These are phyloP conservation scores for Canna indica DNA, from an alignment of 176 grass and related monocot genomes.

Conservation along the genomic window DNA sequence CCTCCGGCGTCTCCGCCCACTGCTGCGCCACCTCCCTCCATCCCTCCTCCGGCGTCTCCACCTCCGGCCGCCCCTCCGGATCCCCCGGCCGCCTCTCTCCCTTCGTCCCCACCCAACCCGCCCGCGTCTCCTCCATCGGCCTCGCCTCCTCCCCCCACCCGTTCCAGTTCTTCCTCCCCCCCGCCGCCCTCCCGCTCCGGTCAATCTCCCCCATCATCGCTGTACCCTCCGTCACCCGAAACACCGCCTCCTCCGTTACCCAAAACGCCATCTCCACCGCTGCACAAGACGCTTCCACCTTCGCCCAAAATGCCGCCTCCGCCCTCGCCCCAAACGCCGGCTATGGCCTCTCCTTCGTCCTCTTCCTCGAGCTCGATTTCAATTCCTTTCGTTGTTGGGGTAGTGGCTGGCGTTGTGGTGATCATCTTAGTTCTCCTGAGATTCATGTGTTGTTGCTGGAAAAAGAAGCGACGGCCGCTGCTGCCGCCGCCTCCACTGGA, in stretches of 20 bases:
- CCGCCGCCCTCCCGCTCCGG: too few species aligned
- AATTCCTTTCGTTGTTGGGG: neutral
- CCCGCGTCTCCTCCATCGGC: too few species aligned
- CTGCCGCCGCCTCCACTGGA: neutral
- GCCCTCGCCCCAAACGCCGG: neutral
- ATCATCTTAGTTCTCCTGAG: neutral
- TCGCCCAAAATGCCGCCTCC: neutral
- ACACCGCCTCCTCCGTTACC: neutral
- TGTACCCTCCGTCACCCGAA: too few species aligned
- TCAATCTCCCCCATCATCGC: too few species aligned
- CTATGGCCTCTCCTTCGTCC: neutral
- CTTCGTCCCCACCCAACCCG: too few species aligned
- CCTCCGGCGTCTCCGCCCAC: too few species aligned
- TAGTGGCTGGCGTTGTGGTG: conserved; percentile 2
- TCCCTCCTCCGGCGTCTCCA: too few species aligned
- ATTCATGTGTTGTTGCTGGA: neutral
- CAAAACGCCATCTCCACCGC: too few species aligned
- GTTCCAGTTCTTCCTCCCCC: too few species aligned
- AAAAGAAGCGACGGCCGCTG: conserved; percentile 3
- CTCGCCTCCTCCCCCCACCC: accelerated
- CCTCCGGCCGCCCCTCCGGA: too few species aligned
- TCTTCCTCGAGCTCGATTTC: neutral
- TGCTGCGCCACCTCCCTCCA: too few species aligned
- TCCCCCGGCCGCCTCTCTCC: too few species aligned
- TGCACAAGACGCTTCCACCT: neutral